Conservation (phyloP, 768 basidiomycete genomes). For the Tricholoma flavovirens region DNA sequence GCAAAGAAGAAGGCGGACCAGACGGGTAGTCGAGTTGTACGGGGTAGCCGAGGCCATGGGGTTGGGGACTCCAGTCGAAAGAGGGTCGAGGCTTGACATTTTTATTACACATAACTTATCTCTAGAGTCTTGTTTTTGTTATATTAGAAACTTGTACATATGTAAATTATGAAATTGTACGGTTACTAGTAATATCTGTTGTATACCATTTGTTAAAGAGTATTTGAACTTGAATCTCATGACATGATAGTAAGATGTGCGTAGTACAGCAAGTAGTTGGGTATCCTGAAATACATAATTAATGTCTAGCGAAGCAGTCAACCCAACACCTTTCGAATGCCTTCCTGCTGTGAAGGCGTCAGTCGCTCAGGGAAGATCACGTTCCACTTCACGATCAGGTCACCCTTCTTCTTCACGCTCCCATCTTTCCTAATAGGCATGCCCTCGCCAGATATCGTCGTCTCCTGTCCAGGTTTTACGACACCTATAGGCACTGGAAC, state of each 20-base stretch:
- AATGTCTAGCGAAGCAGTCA: too few species aligned
- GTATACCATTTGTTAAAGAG: too few species aligned
- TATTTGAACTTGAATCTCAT: too few species aligned
- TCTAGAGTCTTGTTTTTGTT: background rate
- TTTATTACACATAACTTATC: background rate
- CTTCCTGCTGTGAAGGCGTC: slow-evolving; percentile 76
- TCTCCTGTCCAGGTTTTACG: slow-evolving; percentile 74
- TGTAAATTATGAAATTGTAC: background rate
- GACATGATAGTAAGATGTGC: too few species aligned
- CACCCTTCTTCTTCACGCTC: slow-evolving; percentile 66
- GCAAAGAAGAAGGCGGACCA: slow-evolving; percentile 4
- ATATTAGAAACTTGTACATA: background rate
- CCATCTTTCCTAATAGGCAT: slow-evolving; percentile 89
- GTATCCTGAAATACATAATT: too few species aligned
- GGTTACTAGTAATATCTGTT: too few species aligned
- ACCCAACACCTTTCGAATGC: slow-evolving; percentile 59
- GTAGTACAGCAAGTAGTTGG: too few species aligned
- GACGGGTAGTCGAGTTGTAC: background rate
- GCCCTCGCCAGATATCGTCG: slow-evolving; percentile 68
- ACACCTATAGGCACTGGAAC: slow-evolving; percentile 60
- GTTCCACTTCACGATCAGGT: slow-evolving; percentile 79
- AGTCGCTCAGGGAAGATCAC: slow-evolving; percentile 78
- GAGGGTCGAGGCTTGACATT: background rate
- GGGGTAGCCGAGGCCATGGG: background rate
- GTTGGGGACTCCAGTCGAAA: background rate